Conservation (phyloP, 176 grass and related monocot genomes). For the Eleusine indica region DNA sequence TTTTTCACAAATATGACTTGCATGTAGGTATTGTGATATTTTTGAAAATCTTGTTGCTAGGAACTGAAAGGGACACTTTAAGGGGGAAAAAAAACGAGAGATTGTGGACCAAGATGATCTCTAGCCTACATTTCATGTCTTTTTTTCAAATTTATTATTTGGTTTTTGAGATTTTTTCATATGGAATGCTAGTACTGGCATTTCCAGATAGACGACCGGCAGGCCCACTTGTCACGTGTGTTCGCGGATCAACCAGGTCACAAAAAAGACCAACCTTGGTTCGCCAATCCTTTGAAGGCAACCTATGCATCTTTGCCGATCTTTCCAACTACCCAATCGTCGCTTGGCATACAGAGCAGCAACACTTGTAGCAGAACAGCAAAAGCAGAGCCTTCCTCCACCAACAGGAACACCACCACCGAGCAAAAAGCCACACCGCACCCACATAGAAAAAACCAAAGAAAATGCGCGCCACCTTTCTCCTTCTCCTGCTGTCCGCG, state of each 20-base stretch:
- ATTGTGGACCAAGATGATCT: too few relatives aligned
- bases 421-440: not conserved
- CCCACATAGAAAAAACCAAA: not conserved
- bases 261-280: not conserved
- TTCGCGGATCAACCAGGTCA: not conserved
- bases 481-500: constrained; percentile 18
- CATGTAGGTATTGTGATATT: too few relatives aligned
- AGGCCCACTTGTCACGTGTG: not conserved
- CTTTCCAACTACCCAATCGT: not conserved
- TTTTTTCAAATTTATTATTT: too few relatives aligned
- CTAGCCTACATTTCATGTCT: too few relatives aligned
- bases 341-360: constrained; percentile 15
- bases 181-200: too few relatives aligned
- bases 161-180: too few relatives aligned
- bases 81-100: too few relatives aligned
- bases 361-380: not conserved
- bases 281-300: constrained; percentile 27
- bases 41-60: too few relatives aligned
- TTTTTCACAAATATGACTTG: too few relatives aligned
- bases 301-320: not conserved
- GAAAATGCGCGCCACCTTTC: constrained; percentile 1
- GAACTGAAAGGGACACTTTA: too few relatives aligned
- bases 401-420: not conserved
- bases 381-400: constrained; percentile 24
- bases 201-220: not conserved